Evolutionary conservation across 73 alveolate species (phyloP).

Genomic region (Uronychia binucleata): DNA sequence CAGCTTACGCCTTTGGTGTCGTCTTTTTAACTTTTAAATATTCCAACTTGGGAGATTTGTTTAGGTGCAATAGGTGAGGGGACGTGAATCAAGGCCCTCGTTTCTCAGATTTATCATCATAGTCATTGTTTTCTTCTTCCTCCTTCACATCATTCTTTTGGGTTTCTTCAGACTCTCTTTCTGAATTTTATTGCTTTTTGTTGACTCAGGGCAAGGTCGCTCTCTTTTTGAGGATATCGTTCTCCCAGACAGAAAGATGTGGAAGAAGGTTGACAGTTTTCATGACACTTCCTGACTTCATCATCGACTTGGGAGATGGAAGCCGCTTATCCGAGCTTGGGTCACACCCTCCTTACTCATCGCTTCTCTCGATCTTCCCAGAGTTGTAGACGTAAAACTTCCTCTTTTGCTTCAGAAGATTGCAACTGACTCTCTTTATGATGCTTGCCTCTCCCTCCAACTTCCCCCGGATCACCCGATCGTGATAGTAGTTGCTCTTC

Average conservation of each 20-base stretch:
- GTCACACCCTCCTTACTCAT: slow-evolving; percentile 25
- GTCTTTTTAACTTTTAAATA: background rate
- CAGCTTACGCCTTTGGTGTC: background rate
- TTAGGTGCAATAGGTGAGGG: background rate
- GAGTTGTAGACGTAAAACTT: slow-evolving; percentile 4
- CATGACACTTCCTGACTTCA: slow-evolving; percentile 29
- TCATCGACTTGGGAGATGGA: slow-evolving; percentile 48
- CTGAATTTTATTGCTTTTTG: too few species aligned
- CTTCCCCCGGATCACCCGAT: slow-evolving; percentile 56
- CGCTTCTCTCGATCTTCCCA: background rate
- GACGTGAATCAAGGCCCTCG: background rate
- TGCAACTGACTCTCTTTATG: slow-evolving; percentile 47
- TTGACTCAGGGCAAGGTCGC: too few species aligned
- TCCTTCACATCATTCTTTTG: background rate
- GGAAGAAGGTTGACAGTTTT: slow-evolving; percentile 55
- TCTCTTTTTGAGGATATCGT: background rate
- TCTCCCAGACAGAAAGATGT: background rate
- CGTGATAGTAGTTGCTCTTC: slow-evolving; percentile 51
- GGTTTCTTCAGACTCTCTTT: background rate
- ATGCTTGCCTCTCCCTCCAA: slow-evolving; percentile 42
- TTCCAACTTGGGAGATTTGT: slow-evolving; percentile 3
- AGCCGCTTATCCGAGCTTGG: slow-evolving; percentile 15
- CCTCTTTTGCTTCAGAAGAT: slow-evolving; percentile 32
- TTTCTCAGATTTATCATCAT: background rate
- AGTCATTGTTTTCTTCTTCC: background rate